Conservation (phyloP, 2,329 filamentous ascomycete species). For the Cytospora leucostoma region DNA sequence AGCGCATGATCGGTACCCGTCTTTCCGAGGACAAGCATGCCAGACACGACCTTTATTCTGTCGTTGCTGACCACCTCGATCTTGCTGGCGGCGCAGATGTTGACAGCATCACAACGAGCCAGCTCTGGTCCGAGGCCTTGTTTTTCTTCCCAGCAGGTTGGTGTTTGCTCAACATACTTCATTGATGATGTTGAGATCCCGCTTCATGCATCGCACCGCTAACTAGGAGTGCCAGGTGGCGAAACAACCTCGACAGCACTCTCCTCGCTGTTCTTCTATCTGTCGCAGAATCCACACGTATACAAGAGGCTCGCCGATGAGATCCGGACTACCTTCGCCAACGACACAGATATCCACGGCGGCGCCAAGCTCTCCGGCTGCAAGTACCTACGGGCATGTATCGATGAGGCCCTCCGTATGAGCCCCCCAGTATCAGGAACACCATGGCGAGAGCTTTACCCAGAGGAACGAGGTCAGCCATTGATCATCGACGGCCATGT, state of each 20-base stretch:
- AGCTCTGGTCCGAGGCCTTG: constrained; percentile 30
- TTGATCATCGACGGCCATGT: background rate
- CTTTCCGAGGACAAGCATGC: constrained; percentile 31
- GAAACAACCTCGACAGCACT: constrained; percentile 40
- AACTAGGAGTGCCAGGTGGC: background rate
- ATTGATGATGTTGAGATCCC: background rate
- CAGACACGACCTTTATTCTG: constrained; percentile 50
- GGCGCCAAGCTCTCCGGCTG: constrained; percentile 39
- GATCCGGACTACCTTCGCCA: constrained; percentile 38
- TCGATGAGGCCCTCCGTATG: constrained; percentile 50
- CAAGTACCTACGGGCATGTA: constrained; percentile 46
- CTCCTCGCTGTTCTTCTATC: constrained; percentile 40
- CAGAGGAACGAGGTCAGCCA: background rate
- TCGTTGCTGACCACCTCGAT: constrained; percentile 37
- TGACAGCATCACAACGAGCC: constrained; percentile 8
- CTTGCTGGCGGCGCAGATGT: background rate
- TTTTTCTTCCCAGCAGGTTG: constrained; percentile 19
- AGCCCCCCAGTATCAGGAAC: constrained; percentile 24
- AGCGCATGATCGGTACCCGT: constrained; percentile 24
- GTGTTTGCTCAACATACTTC: background rate
- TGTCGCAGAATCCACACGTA: constrained; percentile 34
- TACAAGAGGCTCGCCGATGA: constrained; percentile 36
- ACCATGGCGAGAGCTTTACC: constrained; percentile 1
- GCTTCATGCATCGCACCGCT: background rate
- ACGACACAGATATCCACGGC: constrained; percentile 34